A percentile compares a stretch with the other conserved stretches of the same genome.
phyloP scores from a whole-genome alignment of 306 rosid genomes.

The Vicia villosa region DNA sequence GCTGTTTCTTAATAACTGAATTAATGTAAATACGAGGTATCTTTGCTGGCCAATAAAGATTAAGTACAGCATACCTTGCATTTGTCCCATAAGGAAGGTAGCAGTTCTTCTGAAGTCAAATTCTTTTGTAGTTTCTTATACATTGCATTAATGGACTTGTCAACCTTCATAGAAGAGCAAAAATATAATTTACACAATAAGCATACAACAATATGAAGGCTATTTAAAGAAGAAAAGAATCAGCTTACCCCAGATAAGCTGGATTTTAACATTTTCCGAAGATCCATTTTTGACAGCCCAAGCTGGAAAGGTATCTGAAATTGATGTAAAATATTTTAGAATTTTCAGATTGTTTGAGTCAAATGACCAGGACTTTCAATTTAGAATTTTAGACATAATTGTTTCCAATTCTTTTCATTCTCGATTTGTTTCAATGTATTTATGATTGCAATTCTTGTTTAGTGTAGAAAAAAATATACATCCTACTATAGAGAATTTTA shows the following conservation, averaged over 20 bases:
- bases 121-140: slow-evolving; percentile 94
- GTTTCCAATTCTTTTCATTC: background rate
- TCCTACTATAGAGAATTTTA: too few species aligned
- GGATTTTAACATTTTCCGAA: slow-evolving; percentile 84
- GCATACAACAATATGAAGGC: slow-evolving; percentile 10
- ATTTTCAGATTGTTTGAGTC: slow-evolving; percentile 1
- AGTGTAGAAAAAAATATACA: background rate
- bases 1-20: background rate
- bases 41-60: slow-evolving; percentile 9
- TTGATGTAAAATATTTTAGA: slow-evolving; percentile 26
- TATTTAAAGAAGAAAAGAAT: slow-evolving; percentile 22
- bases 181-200: slow-evolving; percentile 22
- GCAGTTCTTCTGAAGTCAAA: slow-evolving; percentile 86
- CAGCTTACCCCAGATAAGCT: slow-evolving; percentile 86
- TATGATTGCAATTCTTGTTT: slow-evolving; percentile 5
- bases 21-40: slow-evolving; percentile 10
- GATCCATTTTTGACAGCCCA: slow-evolving; percentile 90
- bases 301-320: slow-evolving; percentile 98
- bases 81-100: slow-evolving; percentile 98
- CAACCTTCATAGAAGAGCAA: slow-evolving; percentile 59
- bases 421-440: background rate
- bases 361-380: slow-evolving; percentile 23
- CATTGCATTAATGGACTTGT: slow-evolving; percentile 81
- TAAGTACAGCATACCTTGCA: slow-evolving; percentile 76
- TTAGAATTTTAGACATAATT: slow-evolving; percentile 24